Evolutionary conservation across 2,329 filamentous ascomycete species (phyloP), one percentile per base, ranked within the genome.

Genomic region (Verticillium tricorpus): DNA sequence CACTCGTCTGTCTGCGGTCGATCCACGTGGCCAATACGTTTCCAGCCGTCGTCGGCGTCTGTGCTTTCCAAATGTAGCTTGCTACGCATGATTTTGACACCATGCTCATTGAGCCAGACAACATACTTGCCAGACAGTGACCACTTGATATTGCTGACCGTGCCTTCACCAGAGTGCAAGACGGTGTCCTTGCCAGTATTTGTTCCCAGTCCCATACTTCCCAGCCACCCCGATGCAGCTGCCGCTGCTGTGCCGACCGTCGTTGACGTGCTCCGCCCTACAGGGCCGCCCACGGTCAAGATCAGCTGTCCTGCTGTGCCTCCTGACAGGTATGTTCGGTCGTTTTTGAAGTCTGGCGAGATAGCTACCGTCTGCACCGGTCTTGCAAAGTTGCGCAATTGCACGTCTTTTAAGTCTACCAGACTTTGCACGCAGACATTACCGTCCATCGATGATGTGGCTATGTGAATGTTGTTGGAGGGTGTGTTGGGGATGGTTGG

Each of bases 71-170:
- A 82, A 67, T 93, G 87, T 22, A 96, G 72, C 72, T 95, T 92
- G 5, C 92, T 92, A 40, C 95, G 87, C 93, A 98, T 98, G 64
- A 99, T 95, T 74, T 97, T 97, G 72, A 98, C 96, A 4, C 95
- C 95, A 70, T 96, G 90, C 75, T 99, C 95, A 70, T 98, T 99
- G 50, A 96, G 84, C 95, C 95, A 99, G 0, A 89, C 91, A 1
- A 97, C 90, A 70, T 93, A 98, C 76, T 90, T 95, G 1, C 95
- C 94, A 0, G 92, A 94, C 50, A 94, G 74, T 0, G 94, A 98
- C 93, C 94, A 99, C 74, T 96, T 94, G 71, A 99, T 95, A 3
- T 89, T 90, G 72, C 87, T 94, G 65, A 99, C 95, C 2, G 88
- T 86, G 3, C 95, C 95, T 77, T 99, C 96, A 2, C 95, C 95